A percentile compares a stretch with the other conserved stretches of the same genome.
These are phyloP conservation scores for Fusarium decemcellulare DNA, from an alignment of 2,329 filamentous ascomycete genomes.

Conservation along the genomic window DNA sequence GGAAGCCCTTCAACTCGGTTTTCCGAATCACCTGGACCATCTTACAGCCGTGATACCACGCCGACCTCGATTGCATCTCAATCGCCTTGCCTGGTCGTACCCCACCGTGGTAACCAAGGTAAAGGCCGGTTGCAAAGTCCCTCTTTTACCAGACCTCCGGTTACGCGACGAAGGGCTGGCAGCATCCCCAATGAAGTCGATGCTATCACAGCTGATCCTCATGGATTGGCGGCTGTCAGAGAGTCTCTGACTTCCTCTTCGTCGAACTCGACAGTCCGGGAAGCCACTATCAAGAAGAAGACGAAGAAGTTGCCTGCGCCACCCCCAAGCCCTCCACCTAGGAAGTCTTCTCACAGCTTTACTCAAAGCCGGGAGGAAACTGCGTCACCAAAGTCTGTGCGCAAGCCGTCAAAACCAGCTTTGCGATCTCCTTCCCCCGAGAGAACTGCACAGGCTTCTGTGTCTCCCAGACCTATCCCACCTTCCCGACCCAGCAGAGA, in stretches of 20 bases:
- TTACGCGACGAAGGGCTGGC: conserved; percentile 70
- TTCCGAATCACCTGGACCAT: conserved; percentile 78
- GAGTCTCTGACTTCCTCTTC: conserved; percentile 82
- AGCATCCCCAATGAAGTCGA: conserved; percentile 68
- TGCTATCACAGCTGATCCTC: conserved; percentile 61
- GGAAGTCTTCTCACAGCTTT: conserved; percentile 73
- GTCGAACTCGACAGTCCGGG: conserved; percentile 77
- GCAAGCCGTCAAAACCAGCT: conserved; percentile 47
- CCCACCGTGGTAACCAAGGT: conserved; percentile 60
- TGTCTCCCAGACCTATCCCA: conserved; percentile 55
- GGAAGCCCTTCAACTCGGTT: conserved; percentile 82
- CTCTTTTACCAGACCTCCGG: conserved; percentile 69
- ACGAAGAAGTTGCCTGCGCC: conserved; percentile 60
- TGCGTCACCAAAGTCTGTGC: conserved; percentile 56
- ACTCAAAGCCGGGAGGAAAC: conserved; percentile 54
- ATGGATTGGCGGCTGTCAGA: conserved; percentile 75
- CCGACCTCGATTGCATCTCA: conserved; percentile 84
- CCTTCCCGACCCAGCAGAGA: conserved; percentile 78
- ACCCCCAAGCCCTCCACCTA: conserved; percentile 73
- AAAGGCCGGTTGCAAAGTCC: conserved; percentile 69
- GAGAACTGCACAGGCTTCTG: conserved; percentile 41
- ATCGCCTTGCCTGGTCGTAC: conserved; percentile 74
- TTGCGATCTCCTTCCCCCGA: conserved; percentile 53
- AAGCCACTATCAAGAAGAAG: conserved; percentile 60
- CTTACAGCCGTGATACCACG: conserved; percentile 83